Evolutionary conservation across 169 alveolate species (phyloP).

Genomic region (Plasmodium coatneyi): DNA sequence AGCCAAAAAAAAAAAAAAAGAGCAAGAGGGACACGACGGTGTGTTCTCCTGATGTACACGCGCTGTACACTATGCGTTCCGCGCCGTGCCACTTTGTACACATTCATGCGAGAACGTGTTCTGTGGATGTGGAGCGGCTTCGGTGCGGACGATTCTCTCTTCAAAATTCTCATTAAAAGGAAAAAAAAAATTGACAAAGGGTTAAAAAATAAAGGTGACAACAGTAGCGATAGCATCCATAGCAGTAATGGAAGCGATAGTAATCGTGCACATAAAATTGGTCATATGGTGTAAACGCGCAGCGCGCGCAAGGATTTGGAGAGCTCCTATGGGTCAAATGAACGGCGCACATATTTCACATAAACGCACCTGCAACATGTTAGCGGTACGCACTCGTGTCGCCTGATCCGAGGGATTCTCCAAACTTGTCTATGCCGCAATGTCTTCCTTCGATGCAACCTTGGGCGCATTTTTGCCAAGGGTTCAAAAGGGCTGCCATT

Average conservation of each 20-base stretch:
- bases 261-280: not conserved
- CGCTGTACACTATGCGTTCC: not conserved
- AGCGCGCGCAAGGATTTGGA: not conserved
- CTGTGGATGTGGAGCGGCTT: not conserved
- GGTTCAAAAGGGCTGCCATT: not conserved
- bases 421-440: not conserved
- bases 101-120: not conserved
- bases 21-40: not conserved
- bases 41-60: not conserved
- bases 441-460: not conserved
- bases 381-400: not conserved
- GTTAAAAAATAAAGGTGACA: not conserved
- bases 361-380: not conserved
- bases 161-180: conserved; percentile 3
- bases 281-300: not conserved
- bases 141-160: not conserved
- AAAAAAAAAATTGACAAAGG: conserved; percentile 56
- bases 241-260: not conserved
- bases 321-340: not conserved
- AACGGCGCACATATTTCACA: not conserved
- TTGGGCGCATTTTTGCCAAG: not conserved
- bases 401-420: not conserved
- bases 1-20: not conserved
- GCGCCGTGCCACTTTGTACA: not conserved
- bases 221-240: not conserved